A percentile compares a stretch with the other conserved stretches of the same genome.
Evolutionary conservation across 1,284 basidiomycete species (phyloP).

Genomic region (Ustilago esculenta): DNA sequence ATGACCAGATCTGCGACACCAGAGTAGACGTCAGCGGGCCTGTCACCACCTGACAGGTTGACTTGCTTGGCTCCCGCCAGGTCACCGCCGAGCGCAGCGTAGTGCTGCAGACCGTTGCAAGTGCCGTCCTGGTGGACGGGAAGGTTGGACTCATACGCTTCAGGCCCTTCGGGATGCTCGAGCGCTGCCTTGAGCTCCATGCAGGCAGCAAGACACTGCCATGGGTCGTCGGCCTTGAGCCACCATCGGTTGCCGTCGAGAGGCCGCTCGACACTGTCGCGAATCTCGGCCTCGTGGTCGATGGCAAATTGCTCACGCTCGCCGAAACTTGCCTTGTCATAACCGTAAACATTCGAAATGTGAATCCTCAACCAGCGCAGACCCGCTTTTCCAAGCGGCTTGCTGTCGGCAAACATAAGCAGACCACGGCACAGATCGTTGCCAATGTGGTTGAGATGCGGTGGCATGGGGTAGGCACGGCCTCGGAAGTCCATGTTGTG

Average conservation of each 20-base stretch:
- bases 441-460: constrained; percentile 94
- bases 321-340: constrained; percentile 92
- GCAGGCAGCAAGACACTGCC: constrained; percentile 95
- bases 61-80: constrained; percentile 88
- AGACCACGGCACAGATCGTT: constrained; percentile 93
- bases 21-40: constrained; percentile 94
- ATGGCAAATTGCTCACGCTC: constrained; percentile 85
- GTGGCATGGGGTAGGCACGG: constrained; percentile 94
- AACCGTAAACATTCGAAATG: constrained; percentile 90
- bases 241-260: constrained; percentile 73
- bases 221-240: constrained; percentile 86
- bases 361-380: constrained; percentile 90
- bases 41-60: constrained; percentile 85
- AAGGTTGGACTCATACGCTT: constrained; percentile 77
- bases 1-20: constrained; percentile 77
- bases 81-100: constrained; percentile 96
- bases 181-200: constrained; percentile 81
- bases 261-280: constrained; percentile 80
- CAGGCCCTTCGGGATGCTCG: constrained; percentile 75
- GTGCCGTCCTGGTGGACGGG: constrained; percentile 98
- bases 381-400: constrained; percentile 82
- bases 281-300: constrained; percentile 79
- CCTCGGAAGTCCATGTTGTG: constrained; percentile 99
- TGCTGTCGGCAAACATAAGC: constrained; percentile 82
- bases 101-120: constrained; percentile 98